These are phyloP conservation scores for Penicillium riverlandense DNA, from an alignment of 495 filamentous ascomycete genomes.

Conservation along the genomic window DNA sequence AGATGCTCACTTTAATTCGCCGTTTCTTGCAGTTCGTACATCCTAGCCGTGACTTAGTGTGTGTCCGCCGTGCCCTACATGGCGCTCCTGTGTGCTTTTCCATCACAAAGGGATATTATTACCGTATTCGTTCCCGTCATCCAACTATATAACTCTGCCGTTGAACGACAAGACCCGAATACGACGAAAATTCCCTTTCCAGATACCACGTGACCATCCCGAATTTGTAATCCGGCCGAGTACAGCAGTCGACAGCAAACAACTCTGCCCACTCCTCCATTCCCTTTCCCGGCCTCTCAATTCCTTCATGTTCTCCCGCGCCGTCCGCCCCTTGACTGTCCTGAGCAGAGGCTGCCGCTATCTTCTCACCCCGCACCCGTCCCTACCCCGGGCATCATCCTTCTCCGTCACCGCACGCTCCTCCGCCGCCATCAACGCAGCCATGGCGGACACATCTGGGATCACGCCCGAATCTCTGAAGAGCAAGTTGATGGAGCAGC, in stretches of 20 bases:
- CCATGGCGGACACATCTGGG: constrained; percentile 45
- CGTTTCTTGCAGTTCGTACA: constrained; percentile 28
- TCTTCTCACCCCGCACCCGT: constrained; percentile 23
- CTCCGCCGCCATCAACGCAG: constrained; percentile 31
- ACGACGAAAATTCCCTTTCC: no score
- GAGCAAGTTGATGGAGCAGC: constrained; percentile 58
- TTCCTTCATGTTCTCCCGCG: constrained; percentile 38
- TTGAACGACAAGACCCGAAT: no score
- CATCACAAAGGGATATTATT: no score
- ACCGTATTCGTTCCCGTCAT: no score
- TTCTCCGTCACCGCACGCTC: constrained; percentile 35
- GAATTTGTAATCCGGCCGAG: no score
- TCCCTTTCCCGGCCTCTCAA: no score
- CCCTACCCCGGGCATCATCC: constrained; percentile 16
- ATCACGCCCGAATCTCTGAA: constrained; percentile 66
- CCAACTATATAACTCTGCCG: no score
- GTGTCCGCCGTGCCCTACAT: constrained; percentile 14
- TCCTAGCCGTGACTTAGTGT: constrained; percentile 27
- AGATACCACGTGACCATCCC: no score
- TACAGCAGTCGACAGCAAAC: no score
- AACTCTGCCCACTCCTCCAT: no score
- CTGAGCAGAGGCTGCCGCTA: constrained; percentile 42
- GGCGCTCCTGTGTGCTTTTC: no score
- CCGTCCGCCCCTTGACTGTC: constrained; percentile 17
- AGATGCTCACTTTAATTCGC: constrained; percentile 26